Base-by-base conservation (phyloP, 1,139 yeast genomes). In the Entelexis paramagnoliae region DNA sequence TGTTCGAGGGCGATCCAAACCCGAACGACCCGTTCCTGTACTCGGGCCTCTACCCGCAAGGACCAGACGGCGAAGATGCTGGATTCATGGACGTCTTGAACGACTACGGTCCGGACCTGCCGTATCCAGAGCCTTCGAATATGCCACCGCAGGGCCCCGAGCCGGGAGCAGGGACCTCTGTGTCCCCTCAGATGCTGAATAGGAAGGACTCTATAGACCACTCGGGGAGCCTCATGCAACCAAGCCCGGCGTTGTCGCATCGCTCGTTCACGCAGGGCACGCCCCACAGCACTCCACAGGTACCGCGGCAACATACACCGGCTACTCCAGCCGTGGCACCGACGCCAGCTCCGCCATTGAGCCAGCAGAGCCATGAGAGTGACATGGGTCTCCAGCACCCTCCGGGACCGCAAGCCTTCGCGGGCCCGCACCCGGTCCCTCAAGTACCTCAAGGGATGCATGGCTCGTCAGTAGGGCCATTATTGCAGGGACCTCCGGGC, bases 241-340 rank as follows among this genome's bases (percentile, higher is more conserved):
- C 33, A 14, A 49, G 52, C 20, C 55, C 55, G 26, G 51, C 49
- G 1, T 28, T 51, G 14, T 48, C 51, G 2, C 54, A 51, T 16
- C 50, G 29, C 20, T 48, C 51, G 5, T 33, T 42, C 35, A 22
- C 32, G 9, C 49, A 42, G 28, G 45, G 35, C 10, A 46, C 50
- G 1, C 50, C 53, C 1, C 36, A 35, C 28, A 34, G 38, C 30
- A 50, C 52, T 17, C 53, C 53, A 9, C 43, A 41, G 16, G 38
- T 47, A 13, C 47, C 47, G 8, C 20, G 29, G 17, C 45, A 44
- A 24, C 50, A 44, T 8, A 45, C 53, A 3, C 53, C 53, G 3
- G 17, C 39, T 4, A 20, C 50, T 1, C 42, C 38, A 6, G 46
- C 50, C 11, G 33, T 28, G 9, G 14, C 40, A 4, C 26, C 33